These are phyloP conservation scores for Neofusicoccum kwambonambiense DNA, from an alignment of 2,329 filamentous ascomycete genomes.

Conservation along the genomic window DNA sequence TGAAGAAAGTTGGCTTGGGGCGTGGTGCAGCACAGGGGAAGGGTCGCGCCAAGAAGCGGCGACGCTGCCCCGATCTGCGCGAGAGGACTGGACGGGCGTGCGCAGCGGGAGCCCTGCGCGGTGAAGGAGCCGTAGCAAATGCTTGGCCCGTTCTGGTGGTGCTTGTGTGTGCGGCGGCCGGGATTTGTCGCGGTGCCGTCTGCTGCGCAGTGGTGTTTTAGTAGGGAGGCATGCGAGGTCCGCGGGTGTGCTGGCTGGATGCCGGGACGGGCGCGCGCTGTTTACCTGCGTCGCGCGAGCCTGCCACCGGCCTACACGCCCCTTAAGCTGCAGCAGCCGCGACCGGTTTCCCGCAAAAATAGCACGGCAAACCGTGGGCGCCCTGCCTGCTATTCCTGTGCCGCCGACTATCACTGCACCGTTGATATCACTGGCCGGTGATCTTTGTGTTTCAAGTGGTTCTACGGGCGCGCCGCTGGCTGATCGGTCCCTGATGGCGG, in stretches of 20 bases:
- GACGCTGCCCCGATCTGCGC: conserved; percentile 16
- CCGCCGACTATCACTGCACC: conserved; percentile 13
- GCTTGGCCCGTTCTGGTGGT: conserved; percentile 10
- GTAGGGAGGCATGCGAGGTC: conserved; percentile 9
- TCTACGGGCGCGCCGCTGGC: conserved; percentile 15
- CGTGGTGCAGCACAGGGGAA: conserved; percentile 18
- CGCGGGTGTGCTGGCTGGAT: neutral
- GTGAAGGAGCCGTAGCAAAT: conserved; percentile 9
- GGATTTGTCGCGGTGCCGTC: neutral
- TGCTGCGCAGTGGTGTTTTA: conserved; percentile 14
- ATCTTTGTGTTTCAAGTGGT: conserved; percentile 14
- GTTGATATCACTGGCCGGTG: conserved; percentile 14
- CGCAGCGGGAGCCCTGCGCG: neutral
- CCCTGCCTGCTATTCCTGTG: conserved; percentile 12
- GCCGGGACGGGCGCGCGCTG: conserved; percentile 3
- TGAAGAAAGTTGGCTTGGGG: conserved; percentile 18
- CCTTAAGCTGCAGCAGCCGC: neutral
- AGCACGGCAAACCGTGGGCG: conserved; percentile 8
- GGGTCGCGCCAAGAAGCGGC: conserved; percentile 18
- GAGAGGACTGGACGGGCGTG: conserved; percentile 2
- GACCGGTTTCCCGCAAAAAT: conserved; percentile 2
- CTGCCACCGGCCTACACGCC: neutral
- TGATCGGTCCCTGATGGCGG: conserved; percentile 11
- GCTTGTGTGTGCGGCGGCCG: conserved; percentile 12
- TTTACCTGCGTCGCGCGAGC: neutral